Percentiles rank a stretch among this genome's conserved stretches.
phyloP scores from a whole-genome alignment of 176 grass and related monocot genomes.

The Alloteropsis semialata region DNA sequence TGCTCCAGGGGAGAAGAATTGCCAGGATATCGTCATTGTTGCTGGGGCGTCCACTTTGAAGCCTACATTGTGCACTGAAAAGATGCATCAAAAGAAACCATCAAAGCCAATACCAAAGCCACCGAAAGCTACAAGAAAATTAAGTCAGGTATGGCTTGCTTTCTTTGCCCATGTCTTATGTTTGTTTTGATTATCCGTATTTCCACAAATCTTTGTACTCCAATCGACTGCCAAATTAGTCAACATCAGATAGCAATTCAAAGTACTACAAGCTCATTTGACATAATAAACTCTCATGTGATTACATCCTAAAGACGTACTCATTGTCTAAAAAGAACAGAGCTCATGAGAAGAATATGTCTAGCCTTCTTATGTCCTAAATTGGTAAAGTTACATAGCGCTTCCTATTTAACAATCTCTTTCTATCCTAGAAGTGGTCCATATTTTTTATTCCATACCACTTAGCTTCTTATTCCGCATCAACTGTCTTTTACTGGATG shows the following conservation, averaged over 20 bases:
- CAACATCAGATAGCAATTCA: not conserved
- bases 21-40: constrained; percentile 14
- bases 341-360: not conserved
- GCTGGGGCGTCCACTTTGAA: constrained; percentile 35
- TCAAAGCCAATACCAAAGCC: constrained; percentile 28
- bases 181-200: not conserved
- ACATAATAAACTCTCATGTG: constrained; percentile 7
- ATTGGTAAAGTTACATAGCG: not conserved
- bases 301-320: not conserved
- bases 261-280: not conserved
- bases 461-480: not conserved
- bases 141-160: constrained; percentile 65
- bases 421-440: constrained; percentile 11
- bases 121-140: constrained; percentile 46
- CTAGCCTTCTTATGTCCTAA: not conserved
- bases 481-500: not conserved
- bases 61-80: constrained; percentile 32
- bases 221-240: not conserved
- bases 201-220: constrained; percentile 13
- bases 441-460: constrained; percentile 15
- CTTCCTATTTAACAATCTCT: not conserved
- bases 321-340: constrained; percentile 1
- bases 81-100: constrained; percentile 54
- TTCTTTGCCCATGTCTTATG: constrained; percentile 30
- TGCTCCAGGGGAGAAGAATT: constrained; percentile 27